A percentile compares a stretch with the other conserved stretches of the same genome.
phyloP scores from a whole-genome alignment of 352 stramenopile species.

The Phytophthora sansomeana region DNA sequence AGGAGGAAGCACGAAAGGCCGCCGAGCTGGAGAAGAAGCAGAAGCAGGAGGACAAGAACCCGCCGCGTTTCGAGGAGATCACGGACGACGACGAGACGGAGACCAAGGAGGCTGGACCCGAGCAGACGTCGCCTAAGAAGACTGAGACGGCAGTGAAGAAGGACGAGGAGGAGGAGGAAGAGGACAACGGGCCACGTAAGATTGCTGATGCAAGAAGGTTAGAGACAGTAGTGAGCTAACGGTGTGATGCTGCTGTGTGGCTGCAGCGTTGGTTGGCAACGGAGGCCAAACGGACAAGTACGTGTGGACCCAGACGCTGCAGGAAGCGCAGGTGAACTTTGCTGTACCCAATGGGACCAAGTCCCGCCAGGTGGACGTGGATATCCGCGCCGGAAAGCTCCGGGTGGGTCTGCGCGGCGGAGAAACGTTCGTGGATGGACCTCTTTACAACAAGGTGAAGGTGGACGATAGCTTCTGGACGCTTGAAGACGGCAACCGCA shows the following conservation, averaged over 20 bases:
- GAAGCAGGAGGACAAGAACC: conserved; percentile 45
- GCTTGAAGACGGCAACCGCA: conserved; percentile 91
- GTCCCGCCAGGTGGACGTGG: conserved; percentile 92
- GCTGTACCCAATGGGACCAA: conserved; percentile 94
- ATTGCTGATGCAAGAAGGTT: conserved; percentile 2
- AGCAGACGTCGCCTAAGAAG: conserved; percentile 25
- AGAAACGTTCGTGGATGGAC: conserved; percentile 88
- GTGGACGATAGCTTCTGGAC: conserved; percentile 99
- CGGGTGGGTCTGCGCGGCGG: conserved; percentile 89
- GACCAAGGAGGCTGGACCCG: conserved; percentile 33
- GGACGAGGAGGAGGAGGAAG: conserved; percentile 58
- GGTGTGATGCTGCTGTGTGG: conserved; percentile 16
- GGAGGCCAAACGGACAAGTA: conserved; percentile 95
- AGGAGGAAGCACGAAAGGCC: conserved; percentile 51
- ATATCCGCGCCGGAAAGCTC: conserved; percentile 92
- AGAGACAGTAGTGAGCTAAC: conserved; percentile 11
- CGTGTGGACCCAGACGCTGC: conserved; percentile 98
- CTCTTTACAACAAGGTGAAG: conserved; percentile 95
- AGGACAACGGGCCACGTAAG: conserved; percentile 75
- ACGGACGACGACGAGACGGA: conserved; percentile 60
- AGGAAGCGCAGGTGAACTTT: conserved; percentile 95
- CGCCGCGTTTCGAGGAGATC: conserved; percentile 84
- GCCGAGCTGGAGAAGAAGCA: conserved; percentile 64
- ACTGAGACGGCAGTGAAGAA: conserved; percentile 46
- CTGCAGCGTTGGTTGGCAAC: conserved; percentile 90